Conservation (phyloP, 768 basidiomycete species). For the Mycena sanguinolenta region DNA sequence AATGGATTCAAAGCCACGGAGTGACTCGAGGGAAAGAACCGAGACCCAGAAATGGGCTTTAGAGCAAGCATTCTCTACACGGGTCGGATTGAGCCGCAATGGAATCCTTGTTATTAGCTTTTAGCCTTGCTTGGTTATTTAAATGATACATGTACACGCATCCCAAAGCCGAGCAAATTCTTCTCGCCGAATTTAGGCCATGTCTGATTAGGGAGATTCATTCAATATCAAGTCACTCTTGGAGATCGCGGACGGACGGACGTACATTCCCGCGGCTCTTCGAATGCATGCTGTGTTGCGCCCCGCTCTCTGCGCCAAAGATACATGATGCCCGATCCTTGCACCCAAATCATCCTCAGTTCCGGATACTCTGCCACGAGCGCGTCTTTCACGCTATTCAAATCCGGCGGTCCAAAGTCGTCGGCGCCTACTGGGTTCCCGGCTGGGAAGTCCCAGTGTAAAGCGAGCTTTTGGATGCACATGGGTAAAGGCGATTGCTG, state of each 20-base stretch:
- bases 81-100: too few species aligned
- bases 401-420: neutral
- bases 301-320: neutral
- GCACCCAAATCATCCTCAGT: neutral
- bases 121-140: too few species aligned
- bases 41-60: too few species aligned
- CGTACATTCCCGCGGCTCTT: neutral
- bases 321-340: neutral
- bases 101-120: too few species aligned
- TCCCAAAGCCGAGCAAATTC: neutral
- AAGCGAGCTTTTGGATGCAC: neutral
- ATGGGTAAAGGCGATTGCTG: neutral
- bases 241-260: neutral
- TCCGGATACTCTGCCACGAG: neutral
- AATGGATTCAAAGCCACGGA: too few species aligned
- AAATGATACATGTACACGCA: too few species aligned
- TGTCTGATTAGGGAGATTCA: neutral
- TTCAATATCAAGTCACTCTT: neutral
- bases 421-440: too few species aligned
- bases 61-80: too few species aligned
- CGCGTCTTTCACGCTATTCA: neutral
- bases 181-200: neutral
- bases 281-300: neutral
- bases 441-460: neutral
- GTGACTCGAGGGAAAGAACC: too few species aligned